Base-by-base conservation (phyloP, 495 filamentous ascomycete species). In the Talaromyces liani region DNA sequence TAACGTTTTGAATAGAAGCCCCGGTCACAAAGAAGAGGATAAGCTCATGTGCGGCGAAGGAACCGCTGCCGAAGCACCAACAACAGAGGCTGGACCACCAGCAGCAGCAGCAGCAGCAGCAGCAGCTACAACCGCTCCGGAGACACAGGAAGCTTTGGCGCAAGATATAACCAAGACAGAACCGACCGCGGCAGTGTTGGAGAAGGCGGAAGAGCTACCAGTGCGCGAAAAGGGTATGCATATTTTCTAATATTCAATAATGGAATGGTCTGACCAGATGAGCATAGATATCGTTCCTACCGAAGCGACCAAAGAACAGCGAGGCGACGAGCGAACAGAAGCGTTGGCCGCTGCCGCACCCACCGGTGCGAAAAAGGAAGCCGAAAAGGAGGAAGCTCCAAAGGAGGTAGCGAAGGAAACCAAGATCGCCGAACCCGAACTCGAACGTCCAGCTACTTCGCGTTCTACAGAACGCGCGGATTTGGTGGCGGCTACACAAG, bases 21-120 rank as follows among this genome's bases (percentile, higher is more conserved):
- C 79, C 53, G 70, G 70, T 20, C 64, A 76, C 7, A 66, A 77
- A 49, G 71, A 73, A 58, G 80, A 83, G 62, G 77, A 83, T 6
- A 71, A 73, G 34, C 63, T 71, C 59, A 54, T 69, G 57, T 74
- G 74, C 63, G 72, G 72, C 29, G 73, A 72, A 51, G 73, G 67
- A 24, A 70, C n/a, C n/a, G 45, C 74, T 33, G 58, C 64, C 29
- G 33, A 60, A 6, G 67, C 72, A 54, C 67, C 70, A 41, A 66
- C 57, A 20, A 61, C 71, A 18, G 67, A 75, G 34, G 63, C 66
- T 25, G 69, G 65, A 49, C 67, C 65, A 6, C 49, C 60, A 12
- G 25, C 64, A 61, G 54, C 60, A 14, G 36, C 16, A 47, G 20
- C 60, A 54, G 39, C 39, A n/a, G 60, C 60, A 1, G 16, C 60